These are phyloP conservation scores for Ceriops zippeliana DNA, from an alignment of 345 rosid species.

Conservation along the genomic window DNA sequence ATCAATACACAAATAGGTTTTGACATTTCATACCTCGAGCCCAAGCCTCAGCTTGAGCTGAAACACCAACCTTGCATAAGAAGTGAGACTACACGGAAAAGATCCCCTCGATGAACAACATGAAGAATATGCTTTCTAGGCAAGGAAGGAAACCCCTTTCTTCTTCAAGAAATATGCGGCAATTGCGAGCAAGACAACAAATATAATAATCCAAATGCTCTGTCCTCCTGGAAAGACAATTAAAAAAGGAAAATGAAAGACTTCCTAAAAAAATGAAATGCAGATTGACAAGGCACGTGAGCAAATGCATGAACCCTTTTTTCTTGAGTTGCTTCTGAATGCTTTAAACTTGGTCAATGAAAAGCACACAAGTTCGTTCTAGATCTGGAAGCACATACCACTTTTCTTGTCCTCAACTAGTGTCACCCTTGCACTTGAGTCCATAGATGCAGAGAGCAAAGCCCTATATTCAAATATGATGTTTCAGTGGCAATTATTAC, in stretches of 20 bases:
- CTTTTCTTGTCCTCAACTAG: slow-evolving; percentile 39
- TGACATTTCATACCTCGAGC: too few relatives aligned
- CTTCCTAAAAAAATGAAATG: neutral
- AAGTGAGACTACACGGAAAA: neutral
- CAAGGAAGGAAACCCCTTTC: slow-evolving; percentile 12
- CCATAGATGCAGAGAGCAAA: slow-evolving; percentile 75
- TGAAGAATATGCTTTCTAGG: neutral
- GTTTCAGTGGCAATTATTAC: slow-evolving; percentile 6
- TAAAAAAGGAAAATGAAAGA: neutral
- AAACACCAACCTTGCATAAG: neutral
- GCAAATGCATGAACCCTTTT: too few relatives aligned
- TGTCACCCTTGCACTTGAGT: slow-evolving; percentile 86
- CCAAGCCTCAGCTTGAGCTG: too few relatives aligned
- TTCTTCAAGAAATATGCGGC: slow-evolving; percentile 36
- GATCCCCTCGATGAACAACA: too few relatives aligned
- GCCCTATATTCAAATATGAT: slow-evolving; percentile 47
- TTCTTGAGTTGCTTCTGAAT: neutral
- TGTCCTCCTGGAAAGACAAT: slow-evolving; percentile 35
- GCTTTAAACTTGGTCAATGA: neutral
- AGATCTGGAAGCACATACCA: slow-evolving; percentile 31
- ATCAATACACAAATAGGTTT: neutral
- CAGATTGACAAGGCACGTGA: too few relatives aligned
- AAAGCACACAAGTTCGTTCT: too few relatives aligned
- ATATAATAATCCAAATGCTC: slow-evolving; percentile 34
- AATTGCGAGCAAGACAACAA: slow-evolving; percentile 39